Evolutionary conservation across 2,329 filamentous ascomycete species (phyloP), one percentile per base, ranked within the genome.

Genomic region (Achaetomium macrosporum): DNA sequence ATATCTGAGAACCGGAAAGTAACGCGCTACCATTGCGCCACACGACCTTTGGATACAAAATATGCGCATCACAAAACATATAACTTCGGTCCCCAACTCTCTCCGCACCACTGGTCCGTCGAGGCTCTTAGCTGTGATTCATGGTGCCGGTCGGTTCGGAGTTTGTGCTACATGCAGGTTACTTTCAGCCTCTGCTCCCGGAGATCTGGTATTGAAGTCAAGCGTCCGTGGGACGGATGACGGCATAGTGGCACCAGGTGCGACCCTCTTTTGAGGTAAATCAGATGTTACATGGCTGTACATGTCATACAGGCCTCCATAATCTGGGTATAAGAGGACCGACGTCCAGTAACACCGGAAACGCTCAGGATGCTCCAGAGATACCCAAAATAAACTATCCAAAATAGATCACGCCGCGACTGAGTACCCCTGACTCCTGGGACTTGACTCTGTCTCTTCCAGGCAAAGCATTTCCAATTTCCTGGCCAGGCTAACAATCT

Each of bases 401-500:
- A 45, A 37, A 17, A n/a, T 4, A 7, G 7, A 25, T 59, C 42
- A 64, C 45, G 53, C 60, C 11, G 52, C 59, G 31, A 57, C 50
- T 36, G 61, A 61, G 51, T 63, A 62, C n/a, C 58, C 59, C 39
- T 57, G 55, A 36, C 47, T 41, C 42, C 53, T 50, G 4, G 57
- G 52, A 16, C 44, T 53, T 30, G 47, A 51, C 43, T 61, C 57
- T 16, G 41, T 53, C 41, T 55, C 51, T 11, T 66, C 65, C 35
- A 65, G 35, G 42, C 63, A 66, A 1, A 53, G 35, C 19, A 36
- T 54, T 51, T 69, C 67, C 19, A 68, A 25, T 46, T 54, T 62
- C 41, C 63, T 61, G 5, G 64, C 66, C 37, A 66, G 36, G 13
- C 33, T 55, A 40, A 68, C 63, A 42, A 68, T 61, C 11, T 63